Base-by-base conservation (phyloP, 352 stramenopile species). In the Pythium insidiosum region DNA sequence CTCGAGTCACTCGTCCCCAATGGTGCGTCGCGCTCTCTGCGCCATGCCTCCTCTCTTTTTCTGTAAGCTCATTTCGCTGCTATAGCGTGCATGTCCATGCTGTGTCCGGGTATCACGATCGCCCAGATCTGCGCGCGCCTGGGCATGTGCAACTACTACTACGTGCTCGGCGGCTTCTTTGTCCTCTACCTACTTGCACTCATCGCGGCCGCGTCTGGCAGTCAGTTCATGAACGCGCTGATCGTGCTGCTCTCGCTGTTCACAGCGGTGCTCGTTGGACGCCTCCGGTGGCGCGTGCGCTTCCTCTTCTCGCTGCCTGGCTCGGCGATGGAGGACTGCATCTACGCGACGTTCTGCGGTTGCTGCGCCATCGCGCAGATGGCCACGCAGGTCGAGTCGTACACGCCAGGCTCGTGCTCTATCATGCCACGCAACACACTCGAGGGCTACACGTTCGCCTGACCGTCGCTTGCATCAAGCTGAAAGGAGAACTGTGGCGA, bases 391-490 rank as follows among this genome's bases (percentile, higher is more conserved):
- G 40, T 50, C 28, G 48, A 58, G 21, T 51, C 47, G 13, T 62
- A 62, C 43, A 51, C n/a, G 67, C 77, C 45, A 39, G 80, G 44
- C 86, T 81, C 63, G 81, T 84, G 79, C 77, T 88, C 57, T 39
- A 92, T 62, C 56, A 68, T 20, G 56, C 65, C 18, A 67, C 72
- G 49, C 28, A 29, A 48, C 16, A 63, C 55, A 13, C 43, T 63
- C 16, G n/a, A 44, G 13, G 55, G 46, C 20, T 63, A 63, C 48
- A 56, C 39, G 11, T 52, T 50, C 16, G 33, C 19, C 7, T 50
- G 26, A 33, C n/a, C 15, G 11, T 22, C 3, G 19, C 13, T 44
- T n/a, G n/a, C n/a, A n/a, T n/a, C n/a, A n/a, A n/a, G n/a, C n/a
- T n/a, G n/a, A n/a, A n/a, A n/a, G n/a, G n/a, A n/a, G n/a, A n/a